Percentiles rank a stretch among this genome's conserved stretches.
Evolutionary conservation across 1,284 basidiomycete species (phyloP).

Genomic region (Moesziomyces parantarcticus): DNA sequence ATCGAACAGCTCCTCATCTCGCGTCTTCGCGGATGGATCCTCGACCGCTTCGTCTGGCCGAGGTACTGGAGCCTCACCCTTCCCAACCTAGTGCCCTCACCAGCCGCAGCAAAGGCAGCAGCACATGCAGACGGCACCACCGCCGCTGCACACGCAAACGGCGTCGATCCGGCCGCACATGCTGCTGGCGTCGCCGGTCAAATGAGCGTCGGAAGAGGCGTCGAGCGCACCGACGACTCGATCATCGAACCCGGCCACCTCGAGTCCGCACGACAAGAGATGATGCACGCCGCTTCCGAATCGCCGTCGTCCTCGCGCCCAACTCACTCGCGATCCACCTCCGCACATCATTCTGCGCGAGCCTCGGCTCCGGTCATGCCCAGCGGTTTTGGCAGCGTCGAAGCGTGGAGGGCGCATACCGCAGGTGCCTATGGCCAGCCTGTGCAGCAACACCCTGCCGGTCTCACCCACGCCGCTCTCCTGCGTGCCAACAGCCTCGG

Average conservation of each 20-base stretch:
- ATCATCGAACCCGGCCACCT: slow-evolving; percentile 42
- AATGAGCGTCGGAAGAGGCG: slow-evolving; percentile 38
- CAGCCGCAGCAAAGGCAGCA: slow-evolving; percentile 14
- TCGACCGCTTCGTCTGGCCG: slow-evolving; percentile 72
- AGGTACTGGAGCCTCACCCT: slow-evolving; percentile 69
- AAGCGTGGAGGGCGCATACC: slow-evolving; percentile 45
- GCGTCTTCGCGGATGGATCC: slow-evolving; percentile 70
- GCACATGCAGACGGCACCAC: background rate
- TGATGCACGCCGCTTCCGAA: slow-evolving; percentile 20
- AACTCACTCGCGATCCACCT: slow-evolving; percentile 10
- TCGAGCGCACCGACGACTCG: slow-evolving; percentile 33
- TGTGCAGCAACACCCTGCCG: slow-evolving; percentile 20
- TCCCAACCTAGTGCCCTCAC: slow-evolving; percentile 61
- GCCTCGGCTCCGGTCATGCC: slow-evolving; percentile 6
- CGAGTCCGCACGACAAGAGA: slow-evolving; percentile 40
- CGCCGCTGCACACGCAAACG: background rate
- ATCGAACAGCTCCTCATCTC: slow-evolving; percentile 73
- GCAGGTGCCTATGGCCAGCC: slow-evolving; percentile 30
- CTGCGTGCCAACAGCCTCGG: slow-evolving; percentile 16
- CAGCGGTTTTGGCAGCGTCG: slow-evolving; percentile 35
- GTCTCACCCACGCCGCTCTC: slow-evolving; percentile 27
- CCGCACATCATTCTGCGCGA: background rate
- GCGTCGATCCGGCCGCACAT: background rate
- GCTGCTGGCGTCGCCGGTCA: slow-evolving; percentile 17
- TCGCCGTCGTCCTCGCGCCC: slow-evolving; percentile 4